These are phyloP conservation scores for Suillus subalutaceus DNA, from an alignment of 768 basidiomycete species.

Conservation along the genomic window DNA sequence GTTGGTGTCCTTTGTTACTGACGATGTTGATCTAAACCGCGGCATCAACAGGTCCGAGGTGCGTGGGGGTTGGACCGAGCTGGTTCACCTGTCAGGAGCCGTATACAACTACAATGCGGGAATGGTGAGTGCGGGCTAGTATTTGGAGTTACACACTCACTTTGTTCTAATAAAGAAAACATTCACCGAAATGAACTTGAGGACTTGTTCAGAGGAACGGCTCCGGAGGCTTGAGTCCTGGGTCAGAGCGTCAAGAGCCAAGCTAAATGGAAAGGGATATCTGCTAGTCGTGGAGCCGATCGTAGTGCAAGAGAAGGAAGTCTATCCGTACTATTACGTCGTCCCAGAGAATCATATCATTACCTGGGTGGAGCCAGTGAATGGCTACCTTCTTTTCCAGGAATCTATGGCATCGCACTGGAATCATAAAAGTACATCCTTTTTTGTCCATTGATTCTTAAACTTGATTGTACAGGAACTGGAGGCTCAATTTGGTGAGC, in stretches of 20 bases:
- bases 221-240: not conserved
- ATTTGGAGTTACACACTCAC: not conserved
- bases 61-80: not conserved
- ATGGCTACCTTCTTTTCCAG: conserved; percentile 1
- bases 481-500: conserved; percentile 1
- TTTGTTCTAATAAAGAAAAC: not conserved
- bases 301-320: not conserved
- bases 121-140: not conserved
- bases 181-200: not conserved
- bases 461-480: not conserved
- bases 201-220: not conserved
- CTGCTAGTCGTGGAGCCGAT: not conserved
- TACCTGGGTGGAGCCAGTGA: not conserved
- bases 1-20: not conserved
- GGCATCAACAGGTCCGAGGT: not conserved
- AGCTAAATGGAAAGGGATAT: not conserved
- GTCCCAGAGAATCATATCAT: not conserved
- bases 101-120: not conserved
- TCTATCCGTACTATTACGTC: not conserved
- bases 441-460: not conserved
- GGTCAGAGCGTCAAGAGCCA: not conserved
- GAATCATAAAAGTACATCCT: not conserved
- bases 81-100: not conserved
- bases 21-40: not conserved
- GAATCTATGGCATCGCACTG: not conserved